These are phyloP conservation scores for Metarhizium anisopliae DNA, from an alignment of 2,329 filamentous ascomycete genomes.

Conservation along the genomic window DNA sequence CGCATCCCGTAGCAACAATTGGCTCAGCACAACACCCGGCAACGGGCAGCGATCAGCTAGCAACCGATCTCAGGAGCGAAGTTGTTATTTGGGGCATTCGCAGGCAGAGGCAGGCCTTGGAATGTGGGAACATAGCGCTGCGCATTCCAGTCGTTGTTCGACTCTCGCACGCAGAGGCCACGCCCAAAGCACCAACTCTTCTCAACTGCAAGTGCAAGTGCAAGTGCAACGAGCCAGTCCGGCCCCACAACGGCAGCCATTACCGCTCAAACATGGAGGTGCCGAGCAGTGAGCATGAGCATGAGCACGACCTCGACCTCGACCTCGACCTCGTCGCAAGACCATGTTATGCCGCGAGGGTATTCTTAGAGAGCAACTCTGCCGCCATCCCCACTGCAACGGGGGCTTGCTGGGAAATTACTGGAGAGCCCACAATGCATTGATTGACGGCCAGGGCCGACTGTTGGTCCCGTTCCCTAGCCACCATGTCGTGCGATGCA, in stretches of 20 bases:
- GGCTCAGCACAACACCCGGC: slow-evolving; percentile 5
- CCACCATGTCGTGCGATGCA: background rate
- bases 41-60: slow-evolving; percentile 8
- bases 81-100: slow-evolving; percentile 5
- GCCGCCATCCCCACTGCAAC: background rate
- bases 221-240: background rate
- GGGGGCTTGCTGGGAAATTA: background rate
- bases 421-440: background rate
- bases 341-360: background rate
- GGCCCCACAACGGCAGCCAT: background rate
- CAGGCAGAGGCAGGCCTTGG: slow-evolving; percentile 6
- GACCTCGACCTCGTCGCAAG: background rate
- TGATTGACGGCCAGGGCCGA: background rate
- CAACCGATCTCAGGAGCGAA: slow-evolving; percentile 6
- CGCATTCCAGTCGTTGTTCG: slow-evolving; percentile 8
- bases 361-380: background rate
- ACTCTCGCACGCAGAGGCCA: background rate
- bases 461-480: background rate
- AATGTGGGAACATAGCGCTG: slow-evolving; percentile 9
- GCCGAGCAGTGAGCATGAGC: too few species aligned
- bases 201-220: background rate
- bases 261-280: background rate
- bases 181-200: background rate
- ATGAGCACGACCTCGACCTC: background rate
- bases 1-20: slow-evolving; percentile 7